A percentile compares a stretch with the other conserved stretches of the same genome.
phyloP scores from a whole-genome alignment of 2,329 filamentous ascomycete genomes.

The Trichoderma citrinoviride region DNA sequence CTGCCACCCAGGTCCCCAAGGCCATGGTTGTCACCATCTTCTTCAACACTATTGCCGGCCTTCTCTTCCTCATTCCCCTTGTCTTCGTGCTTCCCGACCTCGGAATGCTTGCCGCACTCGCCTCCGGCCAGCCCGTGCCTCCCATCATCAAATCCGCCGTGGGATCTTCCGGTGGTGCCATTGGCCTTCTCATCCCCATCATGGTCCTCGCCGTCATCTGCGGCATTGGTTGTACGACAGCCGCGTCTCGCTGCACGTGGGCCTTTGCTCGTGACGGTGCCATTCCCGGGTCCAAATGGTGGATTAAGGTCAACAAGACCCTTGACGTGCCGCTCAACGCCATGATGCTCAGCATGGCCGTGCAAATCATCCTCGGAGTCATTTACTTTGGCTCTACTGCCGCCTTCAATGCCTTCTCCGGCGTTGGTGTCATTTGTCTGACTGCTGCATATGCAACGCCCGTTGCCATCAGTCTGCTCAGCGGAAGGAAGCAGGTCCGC shows the following conservation, averaged over 20 bases:
- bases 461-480: conserved; percentile 61
- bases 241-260: conserved; percentile 65
- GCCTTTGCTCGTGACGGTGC: conserved; percentile 69
- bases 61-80: conserved; percentile 67
- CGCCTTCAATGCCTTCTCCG: conserved; percentile 71
- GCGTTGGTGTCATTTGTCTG: conserved; percentile 66
- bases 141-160: conserved; percentile 62
- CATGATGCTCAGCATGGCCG: conserved; percentile 67
- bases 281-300: conserved; percentile 60
- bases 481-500: conserved; percentile 57
- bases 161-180: conserved; percentile 58
- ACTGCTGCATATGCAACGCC: conserved; percentile 67
- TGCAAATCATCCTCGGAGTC: conserved; percentile 61
- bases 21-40: conserved; percentile 68
- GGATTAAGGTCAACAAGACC: conserved; percentile 59
- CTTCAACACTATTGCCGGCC: conserved; percentile 64
- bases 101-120: conserved; percentile 49
- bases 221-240: conserved; percentile 67
- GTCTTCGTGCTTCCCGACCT: conserved; percentile 68
- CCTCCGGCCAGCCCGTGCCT: conserved; percentile 61
- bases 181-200: conserved; percentile 62
- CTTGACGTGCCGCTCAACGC: conserved; percentile 67
- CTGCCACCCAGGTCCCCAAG: conserved; percentile 66
- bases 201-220: conserved; percentile 66
- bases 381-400: conserved; percentile 68